Evolutionary conservation across 352 stramenopile species (phyloP), one percentile per base, ranked within the genome.

Genomic region (Pythium sukuiense): DNA sequence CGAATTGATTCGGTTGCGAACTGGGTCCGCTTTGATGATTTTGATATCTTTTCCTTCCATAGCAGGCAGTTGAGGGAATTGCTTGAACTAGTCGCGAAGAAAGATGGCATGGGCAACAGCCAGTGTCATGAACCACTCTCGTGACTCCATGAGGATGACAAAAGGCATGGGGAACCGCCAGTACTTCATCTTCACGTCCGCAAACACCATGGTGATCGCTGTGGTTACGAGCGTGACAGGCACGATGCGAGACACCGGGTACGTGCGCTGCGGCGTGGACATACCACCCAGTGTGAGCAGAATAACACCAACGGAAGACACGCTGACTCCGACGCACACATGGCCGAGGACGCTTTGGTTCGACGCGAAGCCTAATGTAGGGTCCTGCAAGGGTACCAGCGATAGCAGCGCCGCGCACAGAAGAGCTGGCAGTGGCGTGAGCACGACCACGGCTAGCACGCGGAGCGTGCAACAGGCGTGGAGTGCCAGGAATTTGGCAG

Each of bases 101-200:
- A 63, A 12, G 5, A 69, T 14, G 8, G 27, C 6, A 27, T 73
- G 67, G 6, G 26, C 26, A 16, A 65, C 2, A 9, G 6, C 41
- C 0, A 73, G 37, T 6, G 27, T 13, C 2, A 54, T 2, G 3
- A 39, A 26, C 24, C 43, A 66, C 8, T 59, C 24, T 0, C 56
- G 52, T 9, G 55, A 11, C 9, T 33, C 14, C 1, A 56, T 0
- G 1, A 70, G 32, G 4, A 66, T 29, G 9, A 41, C 27, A 35
- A 73, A 67, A 2, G 67, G 67, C 8, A 70, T 39, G 6, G 61
- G 67, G 37, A 73, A 70, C 7, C 57, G 57, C 57, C 56, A 66
- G 12, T 35, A 14, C 5, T 1, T 29, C 5, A 12, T 26, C 9
- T 62, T 27, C 0, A 59, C 13, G 29, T 37, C 6, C 2, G 14